A percentile compares a stretch with the other conserved stretches of the same genome.
Evolutionary conservation across 176 grass and related monocot genomes (phyloP).

Genomic region (Oryza glaberrima): DNA sequence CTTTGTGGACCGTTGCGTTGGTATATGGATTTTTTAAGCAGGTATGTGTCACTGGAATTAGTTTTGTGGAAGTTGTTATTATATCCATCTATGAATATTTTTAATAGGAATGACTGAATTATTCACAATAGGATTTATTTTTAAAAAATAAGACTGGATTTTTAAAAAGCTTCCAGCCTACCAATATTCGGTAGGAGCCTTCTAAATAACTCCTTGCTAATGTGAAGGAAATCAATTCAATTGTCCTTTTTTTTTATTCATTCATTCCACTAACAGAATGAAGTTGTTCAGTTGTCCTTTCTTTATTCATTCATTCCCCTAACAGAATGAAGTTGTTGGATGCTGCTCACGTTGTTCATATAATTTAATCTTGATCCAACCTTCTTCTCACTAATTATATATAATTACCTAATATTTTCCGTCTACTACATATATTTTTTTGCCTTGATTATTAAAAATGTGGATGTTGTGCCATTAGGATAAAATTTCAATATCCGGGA

Average conservation of each 20-base stretch:
- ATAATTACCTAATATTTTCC: background rate
- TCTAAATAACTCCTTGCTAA: background rate
- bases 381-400: background rate
- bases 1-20: slow-evolving; percentile 77
- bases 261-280: too few species aligned
- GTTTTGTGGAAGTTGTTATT: slow-evolving; percentile 18
- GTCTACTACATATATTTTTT: background rate
- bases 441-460: background rate
- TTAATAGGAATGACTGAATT: background rate
- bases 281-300: background rate
- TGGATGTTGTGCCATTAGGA: slow-evolving; percentile 57
- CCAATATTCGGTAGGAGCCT: background rate
- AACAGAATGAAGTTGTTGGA: slow-evolving; percentile 18
- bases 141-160: background rate
- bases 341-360: background rate
- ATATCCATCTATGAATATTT: background rate
- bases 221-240: background rate
- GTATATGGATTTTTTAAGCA: slow-evolving; percentile 97
- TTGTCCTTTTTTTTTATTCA: background rate
- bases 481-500: slow-evolving; percentile 77
- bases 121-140: background rate
- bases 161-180: background rate
- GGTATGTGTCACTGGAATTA: slow-evolving; percentile 46
- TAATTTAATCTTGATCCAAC: background rate
- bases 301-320: slow-evolving; percentile 18